phyloP scores from a whole-genome alignment of 2,329 filamentous ascomycete genomes.

The Botrytis fragariae region DNA sequence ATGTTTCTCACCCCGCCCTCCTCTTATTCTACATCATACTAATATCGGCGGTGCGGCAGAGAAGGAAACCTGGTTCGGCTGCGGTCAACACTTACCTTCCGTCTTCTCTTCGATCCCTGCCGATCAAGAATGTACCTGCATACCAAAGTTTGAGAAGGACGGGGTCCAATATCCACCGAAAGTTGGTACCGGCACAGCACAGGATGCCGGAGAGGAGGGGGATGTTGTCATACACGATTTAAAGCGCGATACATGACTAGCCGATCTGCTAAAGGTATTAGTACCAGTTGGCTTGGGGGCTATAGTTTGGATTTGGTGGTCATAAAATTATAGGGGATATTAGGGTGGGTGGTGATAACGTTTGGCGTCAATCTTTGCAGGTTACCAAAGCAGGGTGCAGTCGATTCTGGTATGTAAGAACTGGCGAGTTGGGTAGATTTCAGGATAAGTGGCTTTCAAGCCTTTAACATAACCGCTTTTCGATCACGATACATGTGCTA shows the following conservation, averaged over 20 bases:
- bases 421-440: too few relatives aligned
- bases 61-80: slow-evolving; percentile 53
- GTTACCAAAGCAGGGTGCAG: background rate
- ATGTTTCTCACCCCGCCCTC: slow-evolving; percentile 31
- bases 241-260: slow-evolving; percentile 15
- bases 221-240: slow-evolving; percentile 18
- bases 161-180: slow-evolving; percentile 55
- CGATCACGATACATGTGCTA: background rate
- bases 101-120: slow-evolving; percentile 53
- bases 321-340: background rate
- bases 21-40: slow-evolving; percentile 17
- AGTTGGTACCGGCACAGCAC: slow-evolving; percentile 36
- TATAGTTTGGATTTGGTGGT: slow-evolving; percentile 4
- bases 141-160: slow-evolving; percentile 48
- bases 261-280: background rate
- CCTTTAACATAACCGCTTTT: background rate
- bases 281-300: background rate
- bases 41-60: slow-evolving; percentile 38
- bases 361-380: background rate
- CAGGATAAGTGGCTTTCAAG: background rate
- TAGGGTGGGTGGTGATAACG: background rate
- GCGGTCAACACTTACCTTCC: slow-evolving; percentile 48
- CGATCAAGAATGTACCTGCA: slow-evolving; percentile 54
- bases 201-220: slow-evolving; percentile 12
- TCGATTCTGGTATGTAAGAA: background rate